A percentile compares a stretch with the other conserved stretches of the same genome.
Evolutionary conservation across 2,329 filamentous ascomycete genomes (phyloP).

Genomic region (Phaeoacremonium minimum): DNA sequence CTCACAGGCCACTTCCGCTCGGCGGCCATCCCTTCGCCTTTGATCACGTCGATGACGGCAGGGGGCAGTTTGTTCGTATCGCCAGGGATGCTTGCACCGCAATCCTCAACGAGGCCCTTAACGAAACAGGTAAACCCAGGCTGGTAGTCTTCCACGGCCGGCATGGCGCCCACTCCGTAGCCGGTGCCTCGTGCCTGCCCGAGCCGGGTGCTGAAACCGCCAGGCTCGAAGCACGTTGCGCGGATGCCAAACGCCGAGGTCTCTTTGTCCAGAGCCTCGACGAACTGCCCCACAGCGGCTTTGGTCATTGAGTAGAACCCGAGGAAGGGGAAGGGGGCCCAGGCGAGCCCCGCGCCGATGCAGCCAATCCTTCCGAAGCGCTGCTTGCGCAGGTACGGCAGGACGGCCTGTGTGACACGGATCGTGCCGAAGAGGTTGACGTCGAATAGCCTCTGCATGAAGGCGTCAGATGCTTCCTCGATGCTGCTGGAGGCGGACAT

Average conservation of each 20-base stretch:
- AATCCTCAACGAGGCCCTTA: too few relatives aligned
- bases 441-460: constrained; percentile 5
- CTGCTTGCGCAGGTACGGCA: constrained; percentile 4
- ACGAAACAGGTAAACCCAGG: too few relatives aligned
- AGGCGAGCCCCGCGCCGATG: constrained; percentile 1
- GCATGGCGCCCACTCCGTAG: too few relatives aligned
- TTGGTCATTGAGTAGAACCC: constrained; percentile 5
- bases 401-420: constrained; percentile 2
- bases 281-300: constrained; percentile 5
- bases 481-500: neutral
- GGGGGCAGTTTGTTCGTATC: too few relatives aligned
- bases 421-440: constrained; percentile 7
- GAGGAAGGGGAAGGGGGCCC: neutral
- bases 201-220: constrained; percentile 6
- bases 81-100: too few relatives aligned
- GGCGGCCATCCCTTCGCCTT: too few relatives aligned
- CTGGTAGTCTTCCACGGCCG: too few relatives aligned
- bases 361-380: constrained; percentile 6
- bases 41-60: too few relatives aligned
- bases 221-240: constrained; percentile 3
- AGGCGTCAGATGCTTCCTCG: constrained; percentile 5
- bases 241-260: constrained; percentile 5
- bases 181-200: too few relatives aligned
- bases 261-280: constrained; percentile 2
- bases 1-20: too few relatives aligned